A percentile compares a stretch with the other conserved stretches of the same genome.
These are phyloP conservation scores for Mycosphaerelloides madeirae DNA, from an alignment of 2,329 filamentous ascomycete species.

Conservation along the genomic window DNA sequence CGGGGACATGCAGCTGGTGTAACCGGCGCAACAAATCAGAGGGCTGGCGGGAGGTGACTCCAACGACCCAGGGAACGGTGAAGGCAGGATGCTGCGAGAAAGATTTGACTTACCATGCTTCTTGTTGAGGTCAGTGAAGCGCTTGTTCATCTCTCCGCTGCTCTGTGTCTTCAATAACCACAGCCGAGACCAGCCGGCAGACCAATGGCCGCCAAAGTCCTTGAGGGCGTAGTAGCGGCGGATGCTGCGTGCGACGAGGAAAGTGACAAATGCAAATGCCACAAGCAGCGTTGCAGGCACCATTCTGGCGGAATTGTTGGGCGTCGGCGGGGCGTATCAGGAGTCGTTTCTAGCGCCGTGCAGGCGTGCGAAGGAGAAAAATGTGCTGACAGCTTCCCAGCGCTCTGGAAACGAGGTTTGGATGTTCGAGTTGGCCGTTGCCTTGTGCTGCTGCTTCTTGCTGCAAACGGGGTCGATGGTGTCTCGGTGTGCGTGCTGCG, in stretches of 20 bases:
- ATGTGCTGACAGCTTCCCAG: conserved; percentile 11
- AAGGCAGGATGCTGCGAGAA: conserved; percentile 3
- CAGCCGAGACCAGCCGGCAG: conserved; percentile 35
- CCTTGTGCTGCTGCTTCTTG: background rate
- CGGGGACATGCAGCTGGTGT: conserved; percentile 7
- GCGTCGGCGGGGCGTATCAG: conserved; percentile 4
- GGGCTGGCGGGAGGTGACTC: conserved; percentile 1
- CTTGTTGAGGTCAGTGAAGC: conserved; percentile 34
- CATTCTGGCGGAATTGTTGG: conserved; percentile 19
- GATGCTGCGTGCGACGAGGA: conserved; percentile 24
- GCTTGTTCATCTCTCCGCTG: conserved; percentile 36
- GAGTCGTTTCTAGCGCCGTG: conserved; percentile 20
- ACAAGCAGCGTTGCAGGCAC: conserved; percentile 20
- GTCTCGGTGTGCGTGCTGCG: conserved; percentile 3
- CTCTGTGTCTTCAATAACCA: conserved; percentile 35
- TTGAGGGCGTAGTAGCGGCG: conserved; percentile 31
- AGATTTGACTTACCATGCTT: conserved; percentile 33
- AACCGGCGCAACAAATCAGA: conserved; percentile 11
- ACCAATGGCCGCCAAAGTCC: conserved; percentile 37
- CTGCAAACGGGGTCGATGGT: conserved; percentile 6
- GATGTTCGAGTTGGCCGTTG: conserved; percentile 12
- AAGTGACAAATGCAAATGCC: conserved; percentile 21
- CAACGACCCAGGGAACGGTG: conserved; percentile 1
- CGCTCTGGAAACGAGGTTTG: conserved; percentile 14
- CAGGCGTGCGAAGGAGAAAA: conserved; percentile 8